Percentiles rank a stretch among this genome's conserved stretches.
phyloP scores from a whole-genome alignment of 306 rosid species.

The Lotus japonicus region DNA sequence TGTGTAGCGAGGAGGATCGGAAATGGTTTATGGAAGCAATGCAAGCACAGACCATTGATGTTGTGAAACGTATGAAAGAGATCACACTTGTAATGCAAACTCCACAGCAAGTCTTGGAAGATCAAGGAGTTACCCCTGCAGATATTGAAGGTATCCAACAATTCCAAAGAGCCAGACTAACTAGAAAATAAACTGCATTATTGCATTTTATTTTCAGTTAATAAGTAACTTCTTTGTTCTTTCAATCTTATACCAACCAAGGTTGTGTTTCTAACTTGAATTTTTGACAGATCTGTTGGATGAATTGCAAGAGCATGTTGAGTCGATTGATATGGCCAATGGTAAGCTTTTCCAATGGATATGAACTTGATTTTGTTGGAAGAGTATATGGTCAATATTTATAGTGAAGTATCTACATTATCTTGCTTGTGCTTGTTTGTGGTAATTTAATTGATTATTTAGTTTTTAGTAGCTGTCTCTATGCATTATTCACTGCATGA shows the following conservation, averaged over 20 bases:
- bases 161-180: neutral
- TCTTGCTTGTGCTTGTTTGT: neutral
- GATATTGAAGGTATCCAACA: slow-evolving; percentile 65
- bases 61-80: slow-evolving; percentile 88
- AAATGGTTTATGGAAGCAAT: slow-evolving; percentile 91
- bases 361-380: slow-evolving; percentile 3
- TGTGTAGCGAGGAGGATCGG: slow-evolving; percentile 76
- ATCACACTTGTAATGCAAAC: slow-evolving; percentile 84
- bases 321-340: slow-evolving; percentile 93
- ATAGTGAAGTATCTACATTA: neutral
- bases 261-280: neutral
- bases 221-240: neutral
- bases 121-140: slow-evolving; percentile 65
- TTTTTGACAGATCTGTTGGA: slow-evolving; percentile 65
- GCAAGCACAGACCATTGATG: slow-evolving; percentile 79
- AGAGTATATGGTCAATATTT: neutral
- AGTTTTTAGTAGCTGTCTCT: neutral
- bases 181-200: neutral
- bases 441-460: neutral
- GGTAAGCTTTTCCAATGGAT: slow-evolving; percentile 38
- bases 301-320: slow-evolving; percentile 93
- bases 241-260: neutral
- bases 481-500: neutral
- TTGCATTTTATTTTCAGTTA: neutral
- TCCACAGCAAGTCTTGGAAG: slow-evolving; percentile 78